These are phyloP conservation scores for Clausena lansium DNA, from an alignment of 345 rosid species.

Conservation along the genomic window DNA sequence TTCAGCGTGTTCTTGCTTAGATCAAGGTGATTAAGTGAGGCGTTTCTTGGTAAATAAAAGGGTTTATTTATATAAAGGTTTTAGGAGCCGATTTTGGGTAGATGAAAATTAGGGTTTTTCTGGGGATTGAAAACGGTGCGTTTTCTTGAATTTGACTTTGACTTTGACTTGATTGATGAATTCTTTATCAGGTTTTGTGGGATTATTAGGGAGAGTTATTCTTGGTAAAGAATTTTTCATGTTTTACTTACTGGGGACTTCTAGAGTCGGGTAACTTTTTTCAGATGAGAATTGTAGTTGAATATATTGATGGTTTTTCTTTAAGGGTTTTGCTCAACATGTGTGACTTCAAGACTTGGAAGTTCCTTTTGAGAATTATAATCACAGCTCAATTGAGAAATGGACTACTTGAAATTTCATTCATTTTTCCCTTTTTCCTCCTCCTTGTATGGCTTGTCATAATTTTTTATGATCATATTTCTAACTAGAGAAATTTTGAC, in stretches of 20 bases:
- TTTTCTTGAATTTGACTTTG: constrained; percentile 17
- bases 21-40: constrained; percentile 22
- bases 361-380: neutral
- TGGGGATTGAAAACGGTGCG: constrained; percentile 20
- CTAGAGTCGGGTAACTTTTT: neutral
- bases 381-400: neutral
- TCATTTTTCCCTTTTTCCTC: neutral
- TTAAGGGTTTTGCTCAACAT: neutral
- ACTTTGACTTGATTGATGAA: neutral
- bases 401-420: neutral
- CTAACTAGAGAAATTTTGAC: neutral
- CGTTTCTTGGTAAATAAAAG: neutral
- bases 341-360: neutral
- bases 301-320: neutral
- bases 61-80: constrained; percentile 2
- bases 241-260: neutral
- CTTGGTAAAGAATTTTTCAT: neutral
- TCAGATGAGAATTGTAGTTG: neutral
- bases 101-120: neutral
- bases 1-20: constrained; percentile 80
- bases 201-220: neutral
- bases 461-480: neutral
- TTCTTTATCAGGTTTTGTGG: constrained; percentile 21
- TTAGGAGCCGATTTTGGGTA: neutral
- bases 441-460: neutral